Base-by-base conservation (phyloP, 1,284 basidiomycete species). In the Ganoderma meredithae region DNA sequence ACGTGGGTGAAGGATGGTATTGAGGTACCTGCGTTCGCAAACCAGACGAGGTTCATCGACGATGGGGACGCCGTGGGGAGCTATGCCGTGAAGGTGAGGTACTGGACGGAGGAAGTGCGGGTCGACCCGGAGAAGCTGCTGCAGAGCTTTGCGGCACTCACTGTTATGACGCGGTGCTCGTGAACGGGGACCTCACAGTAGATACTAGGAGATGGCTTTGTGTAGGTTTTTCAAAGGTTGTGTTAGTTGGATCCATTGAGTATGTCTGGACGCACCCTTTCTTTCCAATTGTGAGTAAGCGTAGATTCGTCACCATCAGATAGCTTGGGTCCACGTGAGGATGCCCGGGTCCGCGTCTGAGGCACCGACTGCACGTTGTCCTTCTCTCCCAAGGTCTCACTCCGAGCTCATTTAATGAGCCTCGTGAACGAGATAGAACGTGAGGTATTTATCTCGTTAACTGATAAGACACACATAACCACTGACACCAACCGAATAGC, bases 91-190 rank as follows among this genome's bases (percentile, higher is more conserved):
- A 74, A 82, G 27, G 86, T 91, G 25, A 75, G 74, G 61, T 90
- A 89, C 71, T 64, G 78, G n/a, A 88, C 89, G 0, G 84, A 86
- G 41, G 86, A 90, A 73, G 86, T 91, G 19, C 81, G 85, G 63
- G 70, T 81, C 22, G 86, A 89, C 69, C 77, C 77, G 52, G 76
- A 82, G n/a, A 79, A 80, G 4, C 63, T 79, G 62, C 56, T 77
- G 41, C 61, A 62, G 41, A 71, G 72, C 13, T 60, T 64, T 17
- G 70, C 68, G 19, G 69, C 69, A 36, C 69, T 71, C 31, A 64
- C 62, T 13, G 70, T 76, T 9, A 60, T 58, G 1, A 64, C 68
- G n/a, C 59, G 53, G 44, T 76, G 75, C 40, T 67, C 19, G n/a
- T 62, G 63, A 64, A 31, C 22, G 44, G 13, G 41, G 36, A 9